A percentile compares a stretch with the other conserved stretches of the same genome.
Conservation (phyloP, 768 basidiomycete species). For the Leccinum barrowsii region DNA sequence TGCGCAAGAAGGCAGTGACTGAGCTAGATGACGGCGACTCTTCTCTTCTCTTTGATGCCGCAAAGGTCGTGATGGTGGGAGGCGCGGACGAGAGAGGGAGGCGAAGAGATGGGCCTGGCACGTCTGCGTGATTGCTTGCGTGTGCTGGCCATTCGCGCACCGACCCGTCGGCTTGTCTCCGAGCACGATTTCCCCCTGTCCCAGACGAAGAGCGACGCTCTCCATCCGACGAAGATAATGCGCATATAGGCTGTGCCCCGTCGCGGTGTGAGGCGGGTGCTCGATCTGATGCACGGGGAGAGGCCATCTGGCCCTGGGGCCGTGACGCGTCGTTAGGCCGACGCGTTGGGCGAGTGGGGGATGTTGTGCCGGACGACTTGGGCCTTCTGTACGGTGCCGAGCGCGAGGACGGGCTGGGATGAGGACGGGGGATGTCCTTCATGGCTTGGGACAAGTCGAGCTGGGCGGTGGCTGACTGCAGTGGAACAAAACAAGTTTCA, state of each 20-base stretch:
- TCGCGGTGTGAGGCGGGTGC: conserved; percentile 1
- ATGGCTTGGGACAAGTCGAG: conserved; percentile 16
- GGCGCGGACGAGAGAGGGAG: conserved; percentile 13
- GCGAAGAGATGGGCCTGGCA: conserved; percentile 11
- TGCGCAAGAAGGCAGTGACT: conserved; percentile 26
- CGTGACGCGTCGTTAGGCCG: conserved; percentile 13
- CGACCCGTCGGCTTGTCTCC: conserved; percentile 7
- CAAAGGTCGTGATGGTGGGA: neutral
- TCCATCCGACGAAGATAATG: neutral
- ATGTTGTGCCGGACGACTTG: neutral
- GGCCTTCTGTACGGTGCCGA: conserved; percentile 19
- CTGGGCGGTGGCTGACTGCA: conserved; percentile 16
- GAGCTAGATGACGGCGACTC: conserved; percentile 13
- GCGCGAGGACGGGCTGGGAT: conserved; percentile 1
- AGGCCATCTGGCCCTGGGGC: neutral
- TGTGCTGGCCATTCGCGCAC: conserved; percentile 5
- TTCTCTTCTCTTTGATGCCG: neutral
- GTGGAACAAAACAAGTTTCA: conserved; percentile 9
- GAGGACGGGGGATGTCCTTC: conserved; percentile 24
- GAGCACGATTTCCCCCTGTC: conserved; percentile 8
- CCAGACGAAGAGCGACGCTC: conserved; percentile 1
- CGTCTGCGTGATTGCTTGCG: conserved; percentile 6
- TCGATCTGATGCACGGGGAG: conserved; percentile 7
- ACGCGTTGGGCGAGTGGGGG: conserved; percentile 13
- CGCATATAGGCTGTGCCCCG: conserved; percentile 3